phyloP scores from a whole-genome alignment of 192 early-diverging fungal species.

The Coemansia sp. region DNA sequence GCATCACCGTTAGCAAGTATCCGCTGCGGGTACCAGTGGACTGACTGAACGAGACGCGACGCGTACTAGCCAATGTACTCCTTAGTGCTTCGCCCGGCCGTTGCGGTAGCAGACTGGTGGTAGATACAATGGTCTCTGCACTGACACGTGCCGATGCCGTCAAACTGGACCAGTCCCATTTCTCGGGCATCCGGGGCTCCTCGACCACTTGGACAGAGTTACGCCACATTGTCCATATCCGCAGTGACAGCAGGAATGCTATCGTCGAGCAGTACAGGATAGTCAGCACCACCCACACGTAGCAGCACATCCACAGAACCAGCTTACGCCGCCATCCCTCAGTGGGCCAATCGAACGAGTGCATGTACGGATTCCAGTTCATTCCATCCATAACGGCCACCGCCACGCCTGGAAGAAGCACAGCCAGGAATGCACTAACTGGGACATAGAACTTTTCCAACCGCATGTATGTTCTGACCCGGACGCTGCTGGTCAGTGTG shows the following conservation, averaged over 20 bases:
- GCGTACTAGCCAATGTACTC: not conserved
- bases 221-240: constrained; percentile 43
- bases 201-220: constrained; percentile 31
- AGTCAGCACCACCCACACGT: constrained; percentile 31
- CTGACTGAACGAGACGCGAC: constrained; percentile 8
- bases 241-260: constrained; percentile 16
- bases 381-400: constrained; percentile 32
- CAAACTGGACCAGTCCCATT: constrained; percentile 45
- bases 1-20: constrained; percentile 37
- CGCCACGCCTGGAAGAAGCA: constrained; percentile 24
- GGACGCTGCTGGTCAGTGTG: constrained; percentile 39
- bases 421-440: constrained; percentile 14
- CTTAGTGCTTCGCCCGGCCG: not conserved
- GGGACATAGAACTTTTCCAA: constrained; percentile 36
- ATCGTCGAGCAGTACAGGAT: constrained; percentile 33
- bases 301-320: constrained; percentile 46
- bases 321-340: constrained; percentile 9
- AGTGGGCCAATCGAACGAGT: constrained; percentile 40
- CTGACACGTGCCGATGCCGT: constrained; percentile 15
- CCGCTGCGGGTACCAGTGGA: constrained; percentile 13
- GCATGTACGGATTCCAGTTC: constrained; percentile 38
- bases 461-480: constrained; percentile 33
- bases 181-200: constrained; percentile 39
- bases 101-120: not conserved
- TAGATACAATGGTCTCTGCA: constrained; percentile 6